These are phyloP conservation scores for Amborella trichopoda DNA, from an alignment of 164 flowering plant genomes.

Conservation along the genomic window DNA sequence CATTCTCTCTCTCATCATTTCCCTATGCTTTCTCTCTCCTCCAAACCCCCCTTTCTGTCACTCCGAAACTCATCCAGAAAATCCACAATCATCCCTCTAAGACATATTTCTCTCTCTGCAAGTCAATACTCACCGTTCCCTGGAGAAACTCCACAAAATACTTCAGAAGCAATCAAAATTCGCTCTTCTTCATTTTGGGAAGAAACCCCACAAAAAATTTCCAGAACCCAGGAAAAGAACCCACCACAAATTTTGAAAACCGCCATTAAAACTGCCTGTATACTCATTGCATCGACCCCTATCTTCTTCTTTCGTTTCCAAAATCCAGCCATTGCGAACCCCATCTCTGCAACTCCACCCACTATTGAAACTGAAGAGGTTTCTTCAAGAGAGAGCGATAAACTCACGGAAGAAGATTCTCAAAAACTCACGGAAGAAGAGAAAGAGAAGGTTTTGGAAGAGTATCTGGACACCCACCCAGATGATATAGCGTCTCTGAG, in stretches of 20 bases:
- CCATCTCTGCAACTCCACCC: constrained; percentile 6
- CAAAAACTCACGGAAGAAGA: constrained; percentile 25
- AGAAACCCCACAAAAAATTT: no score
- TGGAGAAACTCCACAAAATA: background rate
- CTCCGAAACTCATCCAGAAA: constrained; percentile 5
- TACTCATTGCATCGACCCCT: constrained; percentile 34
- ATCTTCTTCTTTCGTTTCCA: constrained; percentile 32
- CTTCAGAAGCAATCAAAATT: no score
- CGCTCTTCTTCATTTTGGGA: no score
- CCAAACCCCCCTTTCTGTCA: constrained; percentile 8
- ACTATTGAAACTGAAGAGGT: constrained; percentile 16
- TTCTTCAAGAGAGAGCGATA: background rate
- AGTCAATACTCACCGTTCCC: background rate
- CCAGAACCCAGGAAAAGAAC: no score
- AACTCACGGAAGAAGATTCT: constrained; percentile 1
- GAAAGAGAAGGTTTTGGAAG: constrained; percentile 35
- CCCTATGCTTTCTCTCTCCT: constrained; percentile 16
- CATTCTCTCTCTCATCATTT: background rate
- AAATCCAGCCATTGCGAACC: constrained; percentile 31
- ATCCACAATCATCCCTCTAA: constrained; percentile 4
- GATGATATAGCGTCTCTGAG: constrained; percentile 37
- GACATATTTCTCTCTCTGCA: background rate
- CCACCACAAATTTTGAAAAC: constrained; percentile 12
- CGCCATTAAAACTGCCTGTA: background rate
- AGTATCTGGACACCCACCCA: constrained; percentile 27